Percentiles rank a stretch among this genome's conserved stretches.
These are phyloP conservation scores for Rhododendron williamsianum DNA, from an alignment of 148 eudicot genomes.

Conservation along the genomic window DNA sequence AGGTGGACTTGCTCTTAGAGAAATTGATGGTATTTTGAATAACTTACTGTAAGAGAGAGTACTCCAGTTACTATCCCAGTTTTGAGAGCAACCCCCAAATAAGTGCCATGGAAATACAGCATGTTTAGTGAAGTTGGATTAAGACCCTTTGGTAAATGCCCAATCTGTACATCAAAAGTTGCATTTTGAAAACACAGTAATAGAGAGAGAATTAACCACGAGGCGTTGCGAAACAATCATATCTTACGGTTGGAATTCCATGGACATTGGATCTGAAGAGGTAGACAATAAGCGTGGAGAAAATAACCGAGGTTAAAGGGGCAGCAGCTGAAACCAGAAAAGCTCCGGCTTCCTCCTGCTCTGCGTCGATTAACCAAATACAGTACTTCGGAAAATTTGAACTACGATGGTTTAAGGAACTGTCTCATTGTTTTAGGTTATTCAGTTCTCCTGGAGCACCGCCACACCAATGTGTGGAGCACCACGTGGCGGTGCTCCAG, in stretches of 20 bases:
- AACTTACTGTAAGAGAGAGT: constrained; percentile 80
- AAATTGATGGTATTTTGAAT: neutral
- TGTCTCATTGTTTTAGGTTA: too few relatives aligned
- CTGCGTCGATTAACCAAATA: neutral
- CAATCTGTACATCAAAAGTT: constrained; percentile 46
- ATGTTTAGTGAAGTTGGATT: constrained; percentile 83
- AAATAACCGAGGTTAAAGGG: constrained; percentile 66
- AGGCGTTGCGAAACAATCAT: neutral
- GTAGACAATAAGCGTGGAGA: constrained; percentile 64
- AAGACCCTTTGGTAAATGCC: constrained; percentile 72
- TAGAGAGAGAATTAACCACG: neutral
- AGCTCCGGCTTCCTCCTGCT: neutral
- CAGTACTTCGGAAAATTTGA: too few relatives aligned
- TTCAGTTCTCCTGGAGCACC: too few relatives aligned
- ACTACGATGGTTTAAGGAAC: neutral
- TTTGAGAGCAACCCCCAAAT: constrained; percentile 55
- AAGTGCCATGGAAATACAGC: constrained; percentile 54
- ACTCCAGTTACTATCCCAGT: constrained; percentile 84
- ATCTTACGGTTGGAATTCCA: constrained; percentile 61
- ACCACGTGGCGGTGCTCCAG: too few relatives aligned
- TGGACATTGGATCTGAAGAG: constrained; percentile 44
- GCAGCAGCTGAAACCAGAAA: constrained; percentile 25
- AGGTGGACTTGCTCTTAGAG: too few relatives aligned
- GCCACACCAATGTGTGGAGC: too few relatives aligned
- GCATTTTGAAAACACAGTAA: neutral